Percentiles rank a stretch among this genome's conserved stretches.
Conservation (phyloP, 495 filamentous ascomycete species). For the Jackrogersella multiformis region DNA sequence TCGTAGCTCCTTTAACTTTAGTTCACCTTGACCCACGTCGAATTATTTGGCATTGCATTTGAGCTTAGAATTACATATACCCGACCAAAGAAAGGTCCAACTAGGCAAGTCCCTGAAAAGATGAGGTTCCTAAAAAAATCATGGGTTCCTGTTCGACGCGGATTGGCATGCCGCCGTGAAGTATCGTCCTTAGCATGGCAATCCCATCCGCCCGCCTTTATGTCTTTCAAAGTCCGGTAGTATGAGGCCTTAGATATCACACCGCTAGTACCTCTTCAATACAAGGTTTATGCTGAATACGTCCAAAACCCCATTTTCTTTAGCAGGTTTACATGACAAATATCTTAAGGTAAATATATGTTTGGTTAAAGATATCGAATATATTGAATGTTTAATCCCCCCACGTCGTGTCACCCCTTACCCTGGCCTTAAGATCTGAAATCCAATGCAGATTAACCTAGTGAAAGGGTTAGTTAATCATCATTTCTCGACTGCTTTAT, state of each 20-base stretch:
- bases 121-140: neutral
- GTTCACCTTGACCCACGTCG: neutral
- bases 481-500: slow-evolving; percentile 31
- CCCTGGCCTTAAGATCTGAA: slow-evolving; percentile 27
- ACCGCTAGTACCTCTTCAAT: slow-evolving; percentile 1
- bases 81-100: neutral
- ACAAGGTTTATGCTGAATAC: neutral
- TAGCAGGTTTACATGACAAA: neutral
- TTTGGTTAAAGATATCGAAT: slow-evolving; percentile 18
- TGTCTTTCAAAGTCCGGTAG: neutral
- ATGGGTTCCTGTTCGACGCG: neutral
- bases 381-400: slow-evolving; percentile 21
- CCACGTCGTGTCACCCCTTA: slow-evolving; percentile 37
- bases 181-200: neutral
- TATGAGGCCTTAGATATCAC: neutral
- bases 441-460: slow-evolving; percentile 37
- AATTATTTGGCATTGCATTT: neutral
- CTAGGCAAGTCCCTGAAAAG: neutral
- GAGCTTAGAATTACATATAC: neutral
- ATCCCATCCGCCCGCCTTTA: neutral
- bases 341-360: neutral
- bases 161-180: neutral
- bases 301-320: slow-evolving; percentile 7
- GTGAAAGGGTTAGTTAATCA: slow-evolving; percentile 25
- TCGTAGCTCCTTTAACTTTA: neutral